Percentiles rank a stretch among this genome's conserved stretches.
phyloP scores from a whole-genome alignment of 1,139 yeast genomes.

The Blastobotrys illinoisensis region DNA sequence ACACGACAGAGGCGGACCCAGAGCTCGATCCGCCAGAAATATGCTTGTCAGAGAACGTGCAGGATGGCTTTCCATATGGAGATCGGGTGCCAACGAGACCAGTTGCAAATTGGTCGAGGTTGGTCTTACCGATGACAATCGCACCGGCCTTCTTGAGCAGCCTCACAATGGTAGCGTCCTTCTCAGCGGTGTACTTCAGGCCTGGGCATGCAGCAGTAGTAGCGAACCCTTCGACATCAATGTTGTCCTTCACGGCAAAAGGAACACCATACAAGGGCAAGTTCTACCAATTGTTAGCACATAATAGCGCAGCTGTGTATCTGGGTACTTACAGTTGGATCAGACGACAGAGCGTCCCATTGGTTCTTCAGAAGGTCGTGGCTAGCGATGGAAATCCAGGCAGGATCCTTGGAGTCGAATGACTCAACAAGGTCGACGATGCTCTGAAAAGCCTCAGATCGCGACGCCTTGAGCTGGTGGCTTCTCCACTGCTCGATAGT shows the following conservation, averaged over 20 bases:
- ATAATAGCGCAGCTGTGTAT: no score
- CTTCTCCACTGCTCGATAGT: constrained; percentile 65
- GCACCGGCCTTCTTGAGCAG: constrained; percentile 80
- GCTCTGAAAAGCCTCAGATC: constrained; percentile 51
- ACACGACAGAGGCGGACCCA: constrained; percentile 90
- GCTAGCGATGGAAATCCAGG: constrained; percentile 80
- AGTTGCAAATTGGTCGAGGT: constrained; percentile 93
- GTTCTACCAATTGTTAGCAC: constrained; percentile 11
- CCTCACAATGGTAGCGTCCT: constrained; percentile 69
- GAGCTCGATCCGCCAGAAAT: constrained; percentile 95
- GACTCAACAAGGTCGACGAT: constrained; percentile 43
- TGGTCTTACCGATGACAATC: constrained; percentile 84
- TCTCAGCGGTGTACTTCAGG: constrained; percentile 57
- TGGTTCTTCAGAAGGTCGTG: constrained; percentile 60
- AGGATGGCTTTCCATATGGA: constrained; percentile 85
- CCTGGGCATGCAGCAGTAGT: constrained; percentile 97
- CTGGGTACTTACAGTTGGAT: constrained; percentile 14
- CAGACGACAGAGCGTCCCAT: constrained; percentile 58
- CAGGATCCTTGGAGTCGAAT: constrained; percentile 55
- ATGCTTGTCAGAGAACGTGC: constrained; percentile 66
- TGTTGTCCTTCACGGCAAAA: constrained; percentile 88
- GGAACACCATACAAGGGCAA: constrained; percentile 87
- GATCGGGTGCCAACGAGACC: constrained; percentile 94
- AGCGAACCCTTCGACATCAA: constrained; percentile 72
- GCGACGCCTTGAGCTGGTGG: constrained; percentile 60